phyloP scores from a whole-genome alignment of 768 basidiomycete genomes.

The Lactarius sp. region DNA sequence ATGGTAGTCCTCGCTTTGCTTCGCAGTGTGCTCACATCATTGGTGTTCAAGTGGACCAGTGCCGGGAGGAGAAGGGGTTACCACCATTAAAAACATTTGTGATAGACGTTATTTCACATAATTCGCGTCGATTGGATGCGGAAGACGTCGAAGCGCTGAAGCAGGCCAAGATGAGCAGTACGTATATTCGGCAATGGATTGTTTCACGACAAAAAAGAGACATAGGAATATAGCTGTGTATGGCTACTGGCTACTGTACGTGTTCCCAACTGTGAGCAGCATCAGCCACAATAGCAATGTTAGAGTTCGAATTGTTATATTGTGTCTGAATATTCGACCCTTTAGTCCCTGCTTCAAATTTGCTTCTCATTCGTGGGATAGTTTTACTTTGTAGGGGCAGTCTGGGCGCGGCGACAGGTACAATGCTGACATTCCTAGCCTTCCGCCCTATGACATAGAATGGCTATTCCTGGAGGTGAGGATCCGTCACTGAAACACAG shows the following conservation, averaged over 20 bases:
- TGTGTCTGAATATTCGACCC: too few relatives aligned
- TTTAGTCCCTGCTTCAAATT: too few relatives aligned
- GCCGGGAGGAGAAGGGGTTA: slow-evolving; percentile 51
- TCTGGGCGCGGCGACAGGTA: too few relatives aligned
- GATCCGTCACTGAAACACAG: too few relatives aligned
- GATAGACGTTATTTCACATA: slow-evolving; percentile 86
- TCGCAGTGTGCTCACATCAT: neutral
- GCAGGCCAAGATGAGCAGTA: slow-evolving; percentile 90
- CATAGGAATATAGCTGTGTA: neutral
- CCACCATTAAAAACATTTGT: slow-evolving; percentile 62
- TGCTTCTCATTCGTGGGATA: too few relatives aligned
- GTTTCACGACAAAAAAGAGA: slow-evolving; percentile 29
- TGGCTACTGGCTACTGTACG: neutral
- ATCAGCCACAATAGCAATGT: too few relatives aligned
- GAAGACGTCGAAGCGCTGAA: slow-evolving; percentile 66
- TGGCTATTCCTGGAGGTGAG: too few relatives aligned
- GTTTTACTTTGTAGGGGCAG: too few relatives aligned
- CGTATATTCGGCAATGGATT: slow-evolving; percentile 89
- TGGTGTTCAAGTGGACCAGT: slow-evolving; percentile 52
- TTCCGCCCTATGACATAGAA: too few relatives aligned
- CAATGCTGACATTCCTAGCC: too few relatives aligned
- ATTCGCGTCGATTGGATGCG: slow-evolving; percentile 51
- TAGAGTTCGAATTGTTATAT: too few relatives aligned
- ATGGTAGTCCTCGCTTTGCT: neutral
- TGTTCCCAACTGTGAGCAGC: neutral